Base-by-base conservation (phyloP, 108 stramenopile genomes). In the Aurantiochytrium sp. region DNA sequence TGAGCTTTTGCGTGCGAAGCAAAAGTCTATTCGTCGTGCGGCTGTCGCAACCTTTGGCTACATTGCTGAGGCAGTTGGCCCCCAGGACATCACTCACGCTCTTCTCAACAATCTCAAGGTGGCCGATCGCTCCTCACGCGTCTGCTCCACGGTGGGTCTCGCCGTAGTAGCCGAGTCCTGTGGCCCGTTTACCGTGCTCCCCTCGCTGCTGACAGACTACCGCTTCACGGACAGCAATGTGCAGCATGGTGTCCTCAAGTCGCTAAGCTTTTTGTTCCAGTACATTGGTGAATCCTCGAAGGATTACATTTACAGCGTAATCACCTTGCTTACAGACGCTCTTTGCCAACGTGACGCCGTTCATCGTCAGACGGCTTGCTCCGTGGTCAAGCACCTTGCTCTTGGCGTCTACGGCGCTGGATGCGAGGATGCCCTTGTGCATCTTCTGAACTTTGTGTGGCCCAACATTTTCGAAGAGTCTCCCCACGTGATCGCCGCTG, bases 231-330 rank as follows among this genome's bases (percentile, higher is more conserved):
- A 99, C 88, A 93, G 98, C 25, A 99, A 99, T 90, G 98, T 99
- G 73, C 99, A 99, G 93, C 98, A 99, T 93, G 99, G 99, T 90
- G 99, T 99, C 3, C 95, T 99, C 44, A 99, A 99, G 92, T 97
- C 98, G 14, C 90, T 99, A 58, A 97, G 96, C 88, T 99, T 99
- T 92, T 97, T 99, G 97, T 99, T 99, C 91, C 97, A 99, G 94
- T 99, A 99, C 94, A 99, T 99, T 91, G 99, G 99, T 49, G 97
- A 97, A 87, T 97, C 98, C 97, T 97, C 96, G 18, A 99, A 98
- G 95, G 99, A 99, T 92, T 99, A 99, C 92, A 97, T 99, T 89
- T 99, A 98, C 91, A 97, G 98, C 44, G 97, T 98, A 8, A 95
- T 96, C 0, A 98, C 99, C 8, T 93, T 99, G 45, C 92, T 99